phyloP scores from a whole-genome alignment of 257 asterid species.

The Craterostigma plantagineum region DNA sequence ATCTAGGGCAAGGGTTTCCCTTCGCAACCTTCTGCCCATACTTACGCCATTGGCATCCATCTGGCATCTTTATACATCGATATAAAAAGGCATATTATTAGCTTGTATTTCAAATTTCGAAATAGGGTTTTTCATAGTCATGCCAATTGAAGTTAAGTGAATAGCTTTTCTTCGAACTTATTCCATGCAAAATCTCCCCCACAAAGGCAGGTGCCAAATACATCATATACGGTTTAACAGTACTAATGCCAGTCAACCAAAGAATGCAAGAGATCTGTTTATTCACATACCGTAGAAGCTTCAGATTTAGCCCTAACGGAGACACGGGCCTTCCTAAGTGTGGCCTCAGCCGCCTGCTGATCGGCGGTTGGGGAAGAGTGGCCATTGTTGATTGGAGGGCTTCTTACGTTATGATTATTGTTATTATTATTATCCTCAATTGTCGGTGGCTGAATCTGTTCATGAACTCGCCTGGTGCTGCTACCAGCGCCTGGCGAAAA shows the following conservation, averaged over 20 bases:
- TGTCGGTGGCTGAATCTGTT: slow-evolving; percentile 19
- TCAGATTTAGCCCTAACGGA: slow-evolving; percentile 88
- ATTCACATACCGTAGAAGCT: slow-evolving; percentile 56
- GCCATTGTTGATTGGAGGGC: slow-evolving; percentile 30
- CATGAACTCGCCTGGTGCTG: slow-evolving; percentile 17
- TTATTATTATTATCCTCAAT: no score
- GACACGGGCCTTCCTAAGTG: slow-evolving; percentile 94
- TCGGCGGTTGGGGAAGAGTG: slow-evolving; percentile 19
- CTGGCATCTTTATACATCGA: slow-evolving; percentile 38
- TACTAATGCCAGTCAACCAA: no score
- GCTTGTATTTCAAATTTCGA: no score
- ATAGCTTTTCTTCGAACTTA: neutral
- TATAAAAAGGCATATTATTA: no score
- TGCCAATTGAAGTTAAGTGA: no score
- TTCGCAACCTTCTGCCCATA: slow-evolving; percentile 96
- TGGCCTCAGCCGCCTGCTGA: slow-evolving; percentile 85
- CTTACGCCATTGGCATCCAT: slow-evolving; percentile 98
- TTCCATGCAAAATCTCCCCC: no score
- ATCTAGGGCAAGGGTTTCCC: slow-evolving; percentile 96
- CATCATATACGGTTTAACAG: no score
- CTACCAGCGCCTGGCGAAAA: slow-evolving; percentile 47
- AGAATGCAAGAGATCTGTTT: no score
- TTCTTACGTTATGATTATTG: slow-evolving; percentile 15
- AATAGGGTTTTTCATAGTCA: no score
- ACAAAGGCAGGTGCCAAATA: no score